These are phyloP conservation scores for Phytophthora vignae DNA, from an alignment of 352 stramenopile species.

Conservation along the genomic window DNA sequence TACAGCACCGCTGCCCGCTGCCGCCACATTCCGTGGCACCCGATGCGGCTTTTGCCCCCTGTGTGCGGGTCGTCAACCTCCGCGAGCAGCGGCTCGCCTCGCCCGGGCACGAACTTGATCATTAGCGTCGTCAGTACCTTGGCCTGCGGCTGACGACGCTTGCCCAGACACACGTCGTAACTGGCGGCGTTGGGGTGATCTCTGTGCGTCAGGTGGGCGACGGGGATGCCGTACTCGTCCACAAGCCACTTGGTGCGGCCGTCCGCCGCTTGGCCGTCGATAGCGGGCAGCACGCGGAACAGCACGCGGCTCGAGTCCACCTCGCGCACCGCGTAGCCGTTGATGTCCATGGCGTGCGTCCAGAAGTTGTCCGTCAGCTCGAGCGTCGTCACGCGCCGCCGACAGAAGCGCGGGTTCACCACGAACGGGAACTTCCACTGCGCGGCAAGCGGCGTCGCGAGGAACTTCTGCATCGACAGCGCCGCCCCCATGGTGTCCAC, in stretches of 20 bases:
- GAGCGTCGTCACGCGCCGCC: conserved; percentile 40
- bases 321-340: conserved; percentile 45
- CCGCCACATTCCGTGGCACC: conserved; percentile 45
- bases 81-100: conserved; percentile 41
- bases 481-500: conserved; percentile 23
- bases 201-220: conserved; percentile 36
- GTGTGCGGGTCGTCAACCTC: conserved; percentile 46
- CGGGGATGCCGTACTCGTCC: conserved; percentile 48
- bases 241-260: conserved; percentile 49
- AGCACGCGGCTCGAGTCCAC: conserved; percentile 33
- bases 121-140: conserved; percentile 42
- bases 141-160: conserved; percentile 25
- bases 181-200: conserved; percentile 19
- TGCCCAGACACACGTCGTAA: conserved; percentile 52
- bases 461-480: conserved; percentile 45
- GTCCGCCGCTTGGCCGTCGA: conserved; percentile 33
- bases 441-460: conserved; percentile 39
- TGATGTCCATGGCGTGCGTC: conserved; percentile 37
- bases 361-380: conserved; percentile 55
- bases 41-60: conserved; percentile 39
- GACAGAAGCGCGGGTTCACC: conserved; percentile 53
- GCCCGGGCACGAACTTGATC: conserved; percentile 43
- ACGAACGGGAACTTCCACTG: conserved; percentile 58
- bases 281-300: conserved; percentile 40
- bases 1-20: conserved; percentile 45